Percentiles rank a stretch among this genome's conserved stretches.
Conservation (phyloP, 2,329 filamentous ascomycete species). For the Plectosphaerella cucumerina region DNA sequence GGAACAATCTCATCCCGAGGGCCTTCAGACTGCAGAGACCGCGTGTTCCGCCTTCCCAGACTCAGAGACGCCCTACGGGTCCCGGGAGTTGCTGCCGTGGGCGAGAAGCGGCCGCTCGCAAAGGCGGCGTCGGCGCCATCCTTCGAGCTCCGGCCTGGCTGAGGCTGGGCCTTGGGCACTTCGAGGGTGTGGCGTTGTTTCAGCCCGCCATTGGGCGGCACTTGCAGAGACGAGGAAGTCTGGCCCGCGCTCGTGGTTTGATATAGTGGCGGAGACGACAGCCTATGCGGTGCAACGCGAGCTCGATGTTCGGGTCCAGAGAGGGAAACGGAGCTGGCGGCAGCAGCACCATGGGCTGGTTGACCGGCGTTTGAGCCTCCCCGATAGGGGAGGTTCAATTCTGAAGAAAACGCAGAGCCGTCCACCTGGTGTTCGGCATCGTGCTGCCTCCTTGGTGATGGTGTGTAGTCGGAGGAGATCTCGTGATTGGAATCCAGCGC, state of each 20-base stretch:
- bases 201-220: slow-evolving; percentile 54
- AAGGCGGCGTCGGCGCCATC: slow-evolving; percentile 66
- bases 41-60: slow-evolving; percentile 73
- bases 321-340: not conserved
- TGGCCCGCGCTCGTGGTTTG: slow-evolving; percentile 27
- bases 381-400: not conserved
- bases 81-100: slow-evolving; percentile 48
- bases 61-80: slow-evolving; percentile 78
- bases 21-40: slow-evolving; percentile 80
- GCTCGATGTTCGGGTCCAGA: not conserved
- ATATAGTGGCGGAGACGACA: slow-evolving; percentile 62
- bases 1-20: slow-evolving; percentile 78
- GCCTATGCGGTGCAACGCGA: slow-evolving; percentile 45
- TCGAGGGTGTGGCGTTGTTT: slow-evolving; percentile 86
- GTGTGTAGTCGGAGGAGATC: slow-evolving; percentile 21
- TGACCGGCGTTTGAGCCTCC: not conserved
- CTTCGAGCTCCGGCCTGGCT: slow-evolving; percentile 57
- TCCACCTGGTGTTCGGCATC: not conserved
- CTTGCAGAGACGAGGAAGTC: slow-evolving; percentile 40
- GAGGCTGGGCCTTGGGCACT: slow-evolving; percentile 66
- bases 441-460: slow-evolving; percentile 11
- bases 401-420: not conserved
- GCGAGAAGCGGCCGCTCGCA: slow-evolving; percentile 79
- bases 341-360: not conserved
- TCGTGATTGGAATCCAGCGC: slow-evolving; percentile 22